Evolutionary conservation across 2,329 filamentous ascomycete genomes (phyloP).

Genomic region (Chaetomiaceae sp.): DNA sequence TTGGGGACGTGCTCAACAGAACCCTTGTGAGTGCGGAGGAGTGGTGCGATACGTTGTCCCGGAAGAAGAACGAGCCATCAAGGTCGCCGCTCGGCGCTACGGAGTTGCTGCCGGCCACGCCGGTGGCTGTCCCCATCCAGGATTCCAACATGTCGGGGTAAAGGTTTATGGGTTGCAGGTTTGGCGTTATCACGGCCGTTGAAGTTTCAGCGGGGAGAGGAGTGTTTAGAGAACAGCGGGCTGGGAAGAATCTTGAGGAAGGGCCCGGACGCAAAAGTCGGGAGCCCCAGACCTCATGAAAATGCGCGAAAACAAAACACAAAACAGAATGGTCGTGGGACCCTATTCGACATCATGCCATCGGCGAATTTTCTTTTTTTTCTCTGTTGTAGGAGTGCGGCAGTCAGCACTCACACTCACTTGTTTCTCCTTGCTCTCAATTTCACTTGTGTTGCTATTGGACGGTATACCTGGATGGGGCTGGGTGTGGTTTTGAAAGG

Average conservation of each 20-base stretch:
- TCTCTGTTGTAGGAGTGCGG: too few species aligned
- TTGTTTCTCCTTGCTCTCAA: not conserved
- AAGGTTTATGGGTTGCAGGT: not conserved
- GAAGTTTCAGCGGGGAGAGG: not conserved
- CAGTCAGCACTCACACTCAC: not conserved
- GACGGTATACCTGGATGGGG: not conserved
- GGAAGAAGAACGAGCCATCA: slow-evolving; percentile 29
- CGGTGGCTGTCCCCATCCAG: not conserved
- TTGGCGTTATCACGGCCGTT: not conserved
- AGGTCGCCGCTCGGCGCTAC: slow-evolving; percentile 2
- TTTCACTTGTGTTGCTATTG: not conserved
- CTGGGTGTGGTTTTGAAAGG: not conserved
- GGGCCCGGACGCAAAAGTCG: too few species aligned
- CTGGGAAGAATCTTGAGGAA: not conserved
- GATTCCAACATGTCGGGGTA: slow-evolving; percentile 17
- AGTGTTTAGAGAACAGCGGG: not conserved
- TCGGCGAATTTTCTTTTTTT: too few species aligned
- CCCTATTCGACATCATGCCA: too few species aligned
- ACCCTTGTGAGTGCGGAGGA: slow-evolving; percentile 87
- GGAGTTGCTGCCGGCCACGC: not conserved
- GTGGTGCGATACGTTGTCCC: slow-evolving; percentile 78
- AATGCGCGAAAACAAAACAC: not conserved
- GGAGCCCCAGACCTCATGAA: too few species aligned
- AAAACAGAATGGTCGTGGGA: too few species aligned
- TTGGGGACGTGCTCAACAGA: slow-evolving; percentile 80